These are phyloP conservation scores for Ophiosphaerella korrae DNA, from an alignment of 2,329 filamentous ascomycete species.

Conservation along the genomic window DNA sequence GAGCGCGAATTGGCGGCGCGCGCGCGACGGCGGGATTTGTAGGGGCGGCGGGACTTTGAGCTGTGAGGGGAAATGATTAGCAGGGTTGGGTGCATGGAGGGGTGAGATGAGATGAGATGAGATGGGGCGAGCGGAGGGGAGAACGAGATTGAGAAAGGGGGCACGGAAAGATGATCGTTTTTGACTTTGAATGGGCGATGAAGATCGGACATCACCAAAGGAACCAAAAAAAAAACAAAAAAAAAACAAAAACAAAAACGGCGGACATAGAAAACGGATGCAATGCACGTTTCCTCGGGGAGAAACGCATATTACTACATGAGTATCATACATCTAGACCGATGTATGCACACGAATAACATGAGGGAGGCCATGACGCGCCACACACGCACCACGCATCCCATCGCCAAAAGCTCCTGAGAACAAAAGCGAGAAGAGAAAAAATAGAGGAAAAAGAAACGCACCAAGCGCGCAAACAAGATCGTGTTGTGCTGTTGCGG, in stretches of 20 bases:
- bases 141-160: not conserved
- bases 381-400: not conserved
- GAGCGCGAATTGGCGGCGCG: conserved; percentile 86
- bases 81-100: conserved; percentile 49
- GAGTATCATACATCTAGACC: conserved; percentile 28
- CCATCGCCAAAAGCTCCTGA: conserved; percentile 5
- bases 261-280: conserved; percentile 14
- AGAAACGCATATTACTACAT: conserved; percentile 39
- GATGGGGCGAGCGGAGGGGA: not conserved
- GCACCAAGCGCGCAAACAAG: conserved; percentile 46
- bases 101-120: conserved; percentile 26
- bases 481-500: conserved; percentile 30
- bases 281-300: conserved; percentile 8
- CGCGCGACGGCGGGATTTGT: conserved; percentile 84
- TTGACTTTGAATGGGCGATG: too few species aligned
- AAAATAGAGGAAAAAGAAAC: conserved; percentile 36
- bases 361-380: conserved; percentile 4
- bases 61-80: conserved; percentile 12
- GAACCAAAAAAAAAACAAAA: conserved; percentile 10
- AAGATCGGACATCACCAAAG: conserved; percentile 1
- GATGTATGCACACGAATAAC: conserved; percentile 35
- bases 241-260: conserved; percentile 2
- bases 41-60: conserved; percentile 59
- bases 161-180: too few species aligned
- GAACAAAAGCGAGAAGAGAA: conserved; percentile 7